Evolutionary conservation across 1,284 basidiomycete genomes (phyloP), one percentile per base, ranked within the genome.

Genomic region (Flammula alnicola): DNA sequence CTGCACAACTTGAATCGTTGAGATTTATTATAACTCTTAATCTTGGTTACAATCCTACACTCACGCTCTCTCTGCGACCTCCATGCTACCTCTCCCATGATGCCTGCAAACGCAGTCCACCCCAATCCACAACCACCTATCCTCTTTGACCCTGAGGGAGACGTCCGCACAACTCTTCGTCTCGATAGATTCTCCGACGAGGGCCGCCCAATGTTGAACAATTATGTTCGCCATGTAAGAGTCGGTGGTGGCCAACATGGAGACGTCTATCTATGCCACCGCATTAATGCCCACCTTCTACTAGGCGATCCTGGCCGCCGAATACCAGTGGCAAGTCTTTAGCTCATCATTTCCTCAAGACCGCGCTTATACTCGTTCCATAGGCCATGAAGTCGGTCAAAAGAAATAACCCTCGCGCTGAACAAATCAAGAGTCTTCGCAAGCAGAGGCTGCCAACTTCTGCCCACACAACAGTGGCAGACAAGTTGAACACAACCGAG

Each of bases 381-480:
- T 64, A 93, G 88, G 91, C 91, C 6, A 91, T 94, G 79, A 94
- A 94, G 67, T 85, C 84, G 20, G 86, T 93, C 23, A 83, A 84
- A 44, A 67, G 75, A 10, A 68, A 73, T 52, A 74, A 73, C 47
- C 68, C 68, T 25, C 67, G 68, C 23, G 71, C 65, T 23, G 68
- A 70, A 47, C 83, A 84, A 65, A 74, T 83, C 63, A 83, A 82
- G 63, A 74, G 83, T 47, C 78, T 88, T 38, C 79, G 83, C 36
- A 76, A 78, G 56, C 70, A 75, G 35, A 75, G 66, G 30, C 71
- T 87, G 42, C 79, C 83, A 32, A 67, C 77, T 22, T 67, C 81
- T 19, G 69, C 74, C 49, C 77, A 83, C 64, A 2, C 77, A 74
- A 49, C 57, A 9, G 47, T 88, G 14, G 78, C 77, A 6, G 84